Base-by-base conservation (phyloP, 1,284 basidiomycete genomes). In the Cutaneotrichosporon curvatum region DNA sequence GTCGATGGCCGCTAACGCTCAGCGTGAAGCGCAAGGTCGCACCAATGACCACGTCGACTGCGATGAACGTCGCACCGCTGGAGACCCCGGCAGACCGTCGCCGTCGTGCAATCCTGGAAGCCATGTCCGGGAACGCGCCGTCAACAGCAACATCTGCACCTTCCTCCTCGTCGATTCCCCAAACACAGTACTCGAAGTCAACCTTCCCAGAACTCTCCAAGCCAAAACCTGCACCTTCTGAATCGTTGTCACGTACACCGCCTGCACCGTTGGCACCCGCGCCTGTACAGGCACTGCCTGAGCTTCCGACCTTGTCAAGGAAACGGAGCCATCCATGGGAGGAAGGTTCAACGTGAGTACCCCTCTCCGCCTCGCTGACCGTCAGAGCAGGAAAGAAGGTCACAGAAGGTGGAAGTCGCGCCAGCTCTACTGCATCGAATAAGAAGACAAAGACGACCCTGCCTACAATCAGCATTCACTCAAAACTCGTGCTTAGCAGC, bases 401-500 rank as follows among this genome's bases (percentile, higher is more conserved):
- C 50, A 25, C 40, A 48, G 35, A 21, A 40, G 6, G 41, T 41
- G 35, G 20, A 12, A 40, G 16, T 30, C 45, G 4, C 37, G 43
- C 48, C 4, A 45, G 37, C 28, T 43, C 10, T 40, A 31, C 15
- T 40, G 43, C 19, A 38, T 28, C 15, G 47, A 45, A 33, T 19
- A 48, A 50, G 21, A 42, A 44, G 37, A 15, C 43, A 12, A 43
- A 46, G 34, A 15, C 49, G 11, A 38, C 32, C 32, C 30, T 47
- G 21, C 49, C 53, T 39, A 34, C 56, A 14, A 43, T 71, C 41
- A 67, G 62, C 45, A 70, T 73, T 56, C 59, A 61, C 39, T 66
- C 70, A 37, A 71, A 73, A 56, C 67, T 78, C 20, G 50, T 69
- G 8, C 75, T 96, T 48, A 91, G 87, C 63, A 72, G 78, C 47